Conservation (phyloP, 768 basidiomycete genomes). For the Boletus patriciae region DNA sequence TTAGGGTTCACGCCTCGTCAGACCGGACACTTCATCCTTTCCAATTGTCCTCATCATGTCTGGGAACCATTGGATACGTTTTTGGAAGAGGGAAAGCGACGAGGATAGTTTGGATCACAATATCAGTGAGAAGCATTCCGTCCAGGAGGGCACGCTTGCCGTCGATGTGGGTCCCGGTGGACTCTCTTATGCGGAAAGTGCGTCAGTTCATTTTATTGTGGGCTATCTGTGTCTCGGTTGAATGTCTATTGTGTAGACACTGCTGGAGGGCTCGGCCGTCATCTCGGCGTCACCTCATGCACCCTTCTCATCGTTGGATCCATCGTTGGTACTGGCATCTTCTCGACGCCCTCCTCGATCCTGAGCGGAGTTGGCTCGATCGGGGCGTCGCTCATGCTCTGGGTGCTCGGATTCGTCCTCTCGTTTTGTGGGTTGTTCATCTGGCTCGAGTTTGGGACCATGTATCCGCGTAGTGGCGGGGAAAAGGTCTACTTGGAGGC, state of each 20-base stretch:
- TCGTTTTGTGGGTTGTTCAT: conserved; percentile 61
- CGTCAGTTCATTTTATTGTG: not conserved
- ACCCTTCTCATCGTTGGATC: conserved; percentile 55
- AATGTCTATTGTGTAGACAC: conserved; percentile 33
- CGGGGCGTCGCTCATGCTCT: conserved; percentile 59
- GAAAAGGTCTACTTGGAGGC: conserved; percentile 66
- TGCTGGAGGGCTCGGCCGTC: conserved; percentile 56
- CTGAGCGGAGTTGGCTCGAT: conserved; percentile 55
- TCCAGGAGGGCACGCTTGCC: not conserved
- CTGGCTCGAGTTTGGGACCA: conserved; percentile 62
- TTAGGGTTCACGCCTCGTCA: not conserved
- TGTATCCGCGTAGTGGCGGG: conserved; percentile 60
- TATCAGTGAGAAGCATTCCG: not conserved
- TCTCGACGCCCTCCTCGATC: conserved; percentile 60
- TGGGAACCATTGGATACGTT: not conserved
- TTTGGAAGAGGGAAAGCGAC: not conserved
- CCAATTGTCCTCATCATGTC: conserved; percentile 1
- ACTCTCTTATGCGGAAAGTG: conserved; percentile 51
- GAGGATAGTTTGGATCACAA: not conserved
- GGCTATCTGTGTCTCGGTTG: not conserved
- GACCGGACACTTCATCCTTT: not conserved
- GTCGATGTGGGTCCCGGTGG: conserved; percentile 40
- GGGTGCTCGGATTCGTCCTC: conserved; percentile 58
- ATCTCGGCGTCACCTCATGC: conserved; percentile 53
- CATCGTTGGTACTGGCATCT: conserved; percentile 61